Base-by-base conservation (phyloP, 129 eudicot genomes). In the Cynara cardunculus region DNA sequence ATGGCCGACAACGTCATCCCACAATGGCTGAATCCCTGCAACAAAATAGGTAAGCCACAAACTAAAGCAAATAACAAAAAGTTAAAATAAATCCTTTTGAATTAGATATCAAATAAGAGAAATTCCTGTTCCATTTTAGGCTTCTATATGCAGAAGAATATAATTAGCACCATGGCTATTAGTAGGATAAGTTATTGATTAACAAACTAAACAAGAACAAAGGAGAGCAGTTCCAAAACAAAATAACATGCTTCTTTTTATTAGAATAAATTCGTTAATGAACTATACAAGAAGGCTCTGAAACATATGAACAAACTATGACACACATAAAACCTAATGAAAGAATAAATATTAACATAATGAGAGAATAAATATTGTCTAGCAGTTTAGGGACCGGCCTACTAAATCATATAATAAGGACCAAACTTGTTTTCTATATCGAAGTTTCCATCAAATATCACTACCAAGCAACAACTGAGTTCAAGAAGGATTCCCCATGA, bases 1-100 rank as follows among this genome's bases (percentile, higher is more conserved):
- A 85, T 95, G 99, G 74, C 91, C 91, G 75, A 95, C 88, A 21
- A 92, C 87, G 78, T 90, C 97, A 82, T 95, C 89, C 99, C 99
- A 95, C 82, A 95, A 85, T 74, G 97, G 93, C 86, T 92, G 94
- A 84, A 95, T 95, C 79, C 99, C 99, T 95, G 90, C 80, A 79
- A 85, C 30, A 75, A 26, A 32, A 39, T 75, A 81, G 27, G 79
- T 30, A 75, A 86, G 76, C 53, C 61, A 18, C 22, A 68, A n/a
- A 19, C 34, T 31, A 46, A 9, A 35, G 61, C 71, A 65, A 71
- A 49, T 32, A 66, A 74, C 0, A 31, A 25, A 72, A n/a, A 2
- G 8, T 6, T 24, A 24, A 65, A 25, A 66, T 46, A 16, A 35
- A 24, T 35, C 25, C 9, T n/a, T 68, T 0, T 39, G 68, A 78